These are phyloP conservation scores for Tetraselmis chui DNA, from an alignment of 139 green algal species.

Conservation along the genomic window DNA sequence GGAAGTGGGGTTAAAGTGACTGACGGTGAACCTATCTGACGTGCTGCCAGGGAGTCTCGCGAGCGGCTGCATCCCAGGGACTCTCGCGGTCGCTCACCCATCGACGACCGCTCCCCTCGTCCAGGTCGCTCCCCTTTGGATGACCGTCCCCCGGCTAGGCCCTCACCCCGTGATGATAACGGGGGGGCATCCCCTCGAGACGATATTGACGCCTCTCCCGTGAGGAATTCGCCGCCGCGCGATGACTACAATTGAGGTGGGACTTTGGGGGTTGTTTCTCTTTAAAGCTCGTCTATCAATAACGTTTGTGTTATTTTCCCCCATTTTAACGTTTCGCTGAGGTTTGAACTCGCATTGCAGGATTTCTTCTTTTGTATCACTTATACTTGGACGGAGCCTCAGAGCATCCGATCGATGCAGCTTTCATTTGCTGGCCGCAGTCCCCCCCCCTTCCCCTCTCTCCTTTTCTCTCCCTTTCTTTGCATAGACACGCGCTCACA, in stretches of 20 bases:
- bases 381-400: not conserved
- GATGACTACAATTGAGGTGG: not conserved
- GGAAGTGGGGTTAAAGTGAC: no score
- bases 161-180: not conserved
- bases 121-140: not conserved
- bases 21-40: not conserved
- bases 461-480: no score
- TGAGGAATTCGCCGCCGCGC: not conserved
- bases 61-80: not conserved
- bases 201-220: not conserved
- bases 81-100: not conserved
- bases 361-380: not conserved
- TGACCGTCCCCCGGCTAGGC: no score
- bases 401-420: no score
- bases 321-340: no score
- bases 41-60: not conserved
- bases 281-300: no score
- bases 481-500: no score
- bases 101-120: not conserved
- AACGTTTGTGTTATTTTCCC: no score
- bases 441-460: no score
- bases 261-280: not conserved
- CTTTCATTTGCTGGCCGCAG: no score
- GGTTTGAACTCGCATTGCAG: not conserved
- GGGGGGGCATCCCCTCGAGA: not conserved